Percentiles rank a stretch among this genome's conserved stretches.
phyloP scores from a whole-genome alignment of 2,329 filamentous ascomycete species.

The Fusarium sp. region DNA sequence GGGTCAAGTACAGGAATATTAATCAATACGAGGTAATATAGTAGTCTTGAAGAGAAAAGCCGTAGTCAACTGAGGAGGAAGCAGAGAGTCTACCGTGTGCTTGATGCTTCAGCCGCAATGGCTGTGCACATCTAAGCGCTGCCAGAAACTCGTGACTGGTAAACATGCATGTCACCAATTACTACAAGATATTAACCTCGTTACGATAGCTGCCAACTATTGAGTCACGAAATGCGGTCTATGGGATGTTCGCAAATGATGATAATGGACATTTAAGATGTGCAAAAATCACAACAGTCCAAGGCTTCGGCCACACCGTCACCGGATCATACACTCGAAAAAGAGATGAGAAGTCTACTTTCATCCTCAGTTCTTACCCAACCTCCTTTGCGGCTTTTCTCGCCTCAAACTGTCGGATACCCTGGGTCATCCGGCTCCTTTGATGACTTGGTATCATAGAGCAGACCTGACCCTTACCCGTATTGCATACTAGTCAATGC shows the following conservation, averaged over 20 bases:
- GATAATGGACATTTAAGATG: not conserved
- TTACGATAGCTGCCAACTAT: no score
- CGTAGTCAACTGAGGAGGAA: not conserved
- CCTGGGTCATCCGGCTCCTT: constrained; percentile 43
- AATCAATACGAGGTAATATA: no score
- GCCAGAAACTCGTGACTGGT: not conserved
- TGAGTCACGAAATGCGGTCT: no score
- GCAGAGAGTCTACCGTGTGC: not conserved
- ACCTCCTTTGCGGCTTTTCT: constrained; percentile 46
- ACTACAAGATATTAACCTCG: not conserved
- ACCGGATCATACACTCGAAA: no score
- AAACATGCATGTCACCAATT: not conserved
- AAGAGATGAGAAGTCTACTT: not conserved
- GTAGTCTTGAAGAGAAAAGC: not conserved
- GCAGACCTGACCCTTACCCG: constrained; percentile 34
- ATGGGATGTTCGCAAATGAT: no score
- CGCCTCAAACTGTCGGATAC: constrained; percentile 30
- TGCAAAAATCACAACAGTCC: not conserved
- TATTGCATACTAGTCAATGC: constrained; percentile 51
- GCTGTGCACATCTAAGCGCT: constrained; percentile 2
- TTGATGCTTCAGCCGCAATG: constrained; percentile 8
- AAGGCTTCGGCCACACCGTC: no score
- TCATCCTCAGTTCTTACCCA: constrained; percentile 31
- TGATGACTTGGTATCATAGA: constrained; percentile 34
- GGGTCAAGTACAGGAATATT: no score